Conservation (phyloP, 2,329 filamentous ascomycete genomes). For the Talaromyces piceae region DNA sequence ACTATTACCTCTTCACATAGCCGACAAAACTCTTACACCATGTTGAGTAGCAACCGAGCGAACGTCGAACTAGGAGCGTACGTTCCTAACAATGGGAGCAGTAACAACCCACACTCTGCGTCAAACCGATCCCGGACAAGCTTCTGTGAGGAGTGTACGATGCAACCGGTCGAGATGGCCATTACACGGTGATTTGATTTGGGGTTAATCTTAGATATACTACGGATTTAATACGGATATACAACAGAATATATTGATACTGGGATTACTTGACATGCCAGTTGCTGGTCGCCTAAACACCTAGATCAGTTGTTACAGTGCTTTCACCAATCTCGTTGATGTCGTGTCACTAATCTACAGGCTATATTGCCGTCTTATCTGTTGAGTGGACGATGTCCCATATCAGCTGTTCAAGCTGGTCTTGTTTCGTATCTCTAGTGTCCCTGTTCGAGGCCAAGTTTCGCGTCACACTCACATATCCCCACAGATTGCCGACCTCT, state of each 20-base stretch:
- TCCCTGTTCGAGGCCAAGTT: background rate
- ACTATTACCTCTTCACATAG: background rate
- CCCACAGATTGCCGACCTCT: background rate
- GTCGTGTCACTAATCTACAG: no score
- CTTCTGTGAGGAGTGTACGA: background rate
- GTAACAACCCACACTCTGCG: background rate
- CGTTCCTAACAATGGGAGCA: background rate
- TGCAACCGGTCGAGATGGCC: background rate
- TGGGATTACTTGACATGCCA: no score
- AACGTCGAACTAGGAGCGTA: background rate
- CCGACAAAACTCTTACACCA: background rate
- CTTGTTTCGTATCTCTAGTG: background rate
- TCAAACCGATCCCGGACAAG: background rate
- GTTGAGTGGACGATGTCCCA: background rate
- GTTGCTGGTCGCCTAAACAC: no score
- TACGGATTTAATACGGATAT: no score
- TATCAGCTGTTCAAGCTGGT: background rate
- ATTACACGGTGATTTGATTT: background rate
- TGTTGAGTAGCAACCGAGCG: background rate
- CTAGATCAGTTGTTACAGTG: no score
- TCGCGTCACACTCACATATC: background rate
- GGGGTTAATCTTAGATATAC: background rate
- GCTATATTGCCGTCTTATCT: background rate
- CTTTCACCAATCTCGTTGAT: no score
- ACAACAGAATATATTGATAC: no score